Evolutionary conservation across 2,329 filamentous ascomycete species (phyloP).

Genomic region (Leptographium flavum): DNA sequence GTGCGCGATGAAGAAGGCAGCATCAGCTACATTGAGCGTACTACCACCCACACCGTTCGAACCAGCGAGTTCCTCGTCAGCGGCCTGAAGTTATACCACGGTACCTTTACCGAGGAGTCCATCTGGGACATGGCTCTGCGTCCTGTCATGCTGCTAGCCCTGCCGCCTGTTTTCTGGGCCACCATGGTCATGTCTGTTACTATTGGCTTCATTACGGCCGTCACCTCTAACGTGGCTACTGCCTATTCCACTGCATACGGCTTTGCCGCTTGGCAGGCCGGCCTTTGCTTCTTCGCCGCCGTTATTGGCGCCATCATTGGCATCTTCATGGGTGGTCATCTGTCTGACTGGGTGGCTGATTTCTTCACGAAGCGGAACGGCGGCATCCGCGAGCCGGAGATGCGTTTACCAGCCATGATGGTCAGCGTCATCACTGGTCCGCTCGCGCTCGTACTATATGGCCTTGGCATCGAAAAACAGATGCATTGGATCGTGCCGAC

Average conservation of each 20-base stretch:
- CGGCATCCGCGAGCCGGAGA: constrained; percentile 39
- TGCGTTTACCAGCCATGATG: constrained; percentile 40
- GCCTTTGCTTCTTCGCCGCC: constrained; percentile 34
- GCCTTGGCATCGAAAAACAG: constrained; percentile 29
- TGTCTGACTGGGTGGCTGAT: constrained; percentile 33
- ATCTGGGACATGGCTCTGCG: constrained; percentile 32
- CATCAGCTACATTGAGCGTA: constrained; percentile 7
- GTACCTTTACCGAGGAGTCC: constrained; percentile 28
- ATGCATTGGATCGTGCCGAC: constrained; percentile 42
- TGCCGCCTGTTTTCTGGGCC: constrained; percentile 41
- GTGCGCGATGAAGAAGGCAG: constrained; percentile 1
- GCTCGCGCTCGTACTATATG: constrained; percentile 28
- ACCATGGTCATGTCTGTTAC: constrained; percentile 38
- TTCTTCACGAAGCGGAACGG: constrained; percentile 35
- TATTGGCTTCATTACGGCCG: constrained; percentile 36
- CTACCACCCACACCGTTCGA: neutral
- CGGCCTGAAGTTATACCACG: neutral
- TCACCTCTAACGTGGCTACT: constrained; percentile 35
- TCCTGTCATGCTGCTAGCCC: constrained; percentile 31
- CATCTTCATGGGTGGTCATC: constrained; percentile 33
- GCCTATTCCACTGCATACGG: constrained; percentile 27
- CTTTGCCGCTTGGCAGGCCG: constrained; percentile 30
- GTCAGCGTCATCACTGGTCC: constrained; percentile 36
- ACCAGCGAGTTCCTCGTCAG: neutral
- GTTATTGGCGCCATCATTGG: constrained; percentile 33